Percentiles rank a stretch among this genome's conserved stretches.
Evolutionary conservation across 2,329 filamentous ascomycete species (phyloP).

Genomic region (Clarireedia hainanense): DNA sequence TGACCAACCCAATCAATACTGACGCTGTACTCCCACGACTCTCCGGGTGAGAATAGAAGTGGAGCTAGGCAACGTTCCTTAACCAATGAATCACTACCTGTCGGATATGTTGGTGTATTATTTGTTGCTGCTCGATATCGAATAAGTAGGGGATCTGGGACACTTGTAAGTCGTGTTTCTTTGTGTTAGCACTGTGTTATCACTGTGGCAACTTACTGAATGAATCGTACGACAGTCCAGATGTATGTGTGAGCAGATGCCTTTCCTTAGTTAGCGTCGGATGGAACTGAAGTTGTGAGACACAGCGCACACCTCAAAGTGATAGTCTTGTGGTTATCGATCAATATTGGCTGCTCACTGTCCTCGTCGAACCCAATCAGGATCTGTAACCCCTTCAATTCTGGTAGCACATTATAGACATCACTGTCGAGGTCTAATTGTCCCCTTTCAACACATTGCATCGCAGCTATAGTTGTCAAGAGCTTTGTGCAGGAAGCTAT

Average conservation of each 20-base stretch:
- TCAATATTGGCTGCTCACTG: constrained; percentile 14
- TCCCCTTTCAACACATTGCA: constrained; percentile 50
- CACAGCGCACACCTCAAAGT: constrained; percentile 22
- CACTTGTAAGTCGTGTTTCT: neutral
- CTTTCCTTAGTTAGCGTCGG: constrained; percentile 9
- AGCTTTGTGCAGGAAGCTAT: constrained; percentile 52
- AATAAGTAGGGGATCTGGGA: constrained; percentile 4
- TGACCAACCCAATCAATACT: constrained; percentile 48
- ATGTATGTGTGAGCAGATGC: constrained; percentile 23
- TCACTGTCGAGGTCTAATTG: constrained; percentile 40
- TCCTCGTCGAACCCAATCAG: constrained; percentile 22
- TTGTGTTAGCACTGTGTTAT: neutral
- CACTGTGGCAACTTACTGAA: constrained; percentile 14
- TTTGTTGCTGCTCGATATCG: constrained; percentile 11
- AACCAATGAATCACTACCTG: neutral
- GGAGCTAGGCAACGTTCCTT: constrained; percentile 30
- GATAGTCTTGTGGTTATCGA: constrained; percentile 19
- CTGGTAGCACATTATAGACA: constrained; percentile 20
- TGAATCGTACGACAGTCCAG: constrained; percentile 21
- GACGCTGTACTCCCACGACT: constrained; percentile 50
- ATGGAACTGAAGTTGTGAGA: neutral
- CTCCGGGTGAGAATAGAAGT: constrained; percentile 56
- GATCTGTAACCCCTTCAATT: constrained; percentile 23
- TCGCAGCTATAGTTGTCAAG: constrained; percentile 41
- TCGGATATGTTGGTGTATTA: neutral